These are phyloP conservation scores for Coemansia furcata DNA, from an alignment of 192 early-diverging fungal genomes.

Conservation along the genomic window DNA sequence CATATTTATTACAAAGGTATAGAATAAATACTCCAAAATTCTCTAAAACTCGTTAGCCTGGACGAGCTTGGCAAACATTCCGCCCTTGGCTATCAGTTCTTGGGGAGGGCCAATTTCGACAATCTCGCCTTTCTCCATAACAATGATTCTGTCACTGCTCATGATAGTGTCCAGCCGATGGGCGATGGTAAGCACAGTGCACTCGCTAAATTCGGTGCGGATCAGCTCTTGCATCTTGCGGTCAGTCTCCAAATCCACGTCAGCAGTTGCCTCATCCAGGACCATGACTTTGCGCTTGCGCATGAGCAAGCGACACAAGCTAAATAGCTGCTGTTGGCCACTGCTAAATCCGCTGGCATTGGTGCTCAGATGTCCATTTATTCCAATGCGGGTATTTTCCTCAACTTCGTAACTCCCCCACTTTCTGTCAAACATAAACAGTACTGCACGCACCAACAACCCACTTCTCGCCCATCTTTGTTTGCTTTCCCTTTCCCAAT, in stretches of 20 bases:
- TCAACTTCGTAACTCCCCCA: not conserved
- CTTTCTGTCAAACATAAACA: not conserved
- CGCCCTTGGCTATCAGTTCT: constrained; percentile 52
- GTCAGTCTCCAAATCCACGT: constrained; percentile 53
- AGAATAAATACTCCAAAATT: too few relatives aligned
- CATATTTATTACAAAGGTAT: too few relatives aligned
- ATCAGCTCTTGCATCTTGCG: constrained; percentile 34
- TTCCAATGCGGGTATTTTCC: not conserved
- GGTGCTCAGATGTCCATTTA: not conserved
- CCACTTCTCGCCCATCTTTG: not conserved
- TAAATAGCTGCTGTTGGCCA: constrained; percentile 64
- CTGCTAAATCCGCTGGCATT: constrained; percentile 19
- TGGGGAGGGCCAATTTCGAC: constrained; percentile 62
- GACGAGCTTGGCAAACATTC: constrained; percentile 25
- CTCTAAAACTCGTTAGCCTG: constrained; percentile 19
- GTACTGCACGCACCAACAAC: not conserved
- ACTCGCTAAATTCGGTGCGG: constrained; percentile 50
- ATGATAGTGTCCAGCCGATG: constrained; percentile 70
- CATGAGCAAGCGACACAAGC: constrained; percentile 60
- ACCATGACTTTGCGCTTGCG: constrained; percentile 56
- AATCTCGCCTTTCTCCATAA: constrained; percentile 68
- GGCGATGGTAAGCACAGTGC: constrained; percentile 64
- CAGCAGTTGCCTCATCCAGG: constrained; percentile 69
- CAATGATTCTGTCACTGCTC: constrained; percentile 67
- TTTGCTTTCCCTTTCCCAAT: not conserved